phyloP scores from a whole-genome alignment of 805 yeast genomes.

The Pichia eremophila region DNA sequence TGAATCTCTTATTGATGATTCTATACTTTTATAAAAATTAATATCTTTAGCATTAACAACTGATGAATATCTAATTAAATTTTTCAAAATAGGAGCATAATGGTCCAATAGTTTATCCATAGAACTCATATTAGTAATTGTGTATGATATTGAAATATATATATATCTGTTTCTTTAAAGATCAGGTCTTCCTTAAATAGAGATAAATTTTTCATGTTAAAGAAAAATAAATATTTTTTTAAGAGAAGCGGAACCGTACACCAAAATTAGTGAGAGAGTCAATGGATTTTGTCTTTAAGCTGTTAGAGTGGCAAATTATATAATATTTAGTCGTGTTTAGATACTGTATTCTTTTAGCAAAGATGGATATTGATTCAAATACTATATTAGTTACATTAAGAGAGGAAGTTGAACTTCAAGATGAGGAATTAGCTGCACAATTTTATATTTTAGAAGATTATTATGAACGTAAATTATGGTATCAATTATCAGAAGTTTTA shows the following conservation, averaged over 20 bases:
- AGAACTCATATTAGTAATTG: neutral
- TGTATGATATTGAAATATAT: too few relatives aligned
- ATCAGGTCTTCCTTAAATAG: too few relatives aligned
- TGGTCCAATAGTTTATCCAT: constrained; percentile 14
- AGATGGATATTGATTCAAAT: constrained; percentile 29
- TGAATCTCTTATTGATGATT: constrained; percentile 34
- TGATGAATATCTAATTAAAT: constrained; percentile 55
- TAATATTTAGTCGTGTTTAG: too few relatives aligned
- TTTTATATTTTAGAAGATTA: constrained; percentile 70
- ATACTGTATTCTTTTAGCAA: too few relatives aligned
- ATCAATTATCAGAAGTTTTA: constrained; percentile 71
- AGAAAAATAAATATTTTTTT: too few relatives aligned
- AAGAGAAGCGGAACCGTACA: neutral
- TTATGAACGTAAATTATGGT: constrained; percentile 90
- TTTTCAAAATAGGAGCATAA: constrained; percentile 39
- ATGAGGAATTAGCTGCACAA: constrained; percentile 43
- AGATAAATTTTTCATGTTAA: neutral
- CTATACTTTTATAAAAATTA: constrained; percentile 62
- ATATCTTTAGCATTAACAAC: constrained; percentile 73
- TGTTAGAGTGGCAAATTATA: neutral
- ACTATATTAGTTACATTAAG: constrained; percentile 52
- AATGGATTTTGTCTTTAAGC: too few relatives aligned
- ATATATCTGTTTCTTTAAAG: too few relatives aligned
- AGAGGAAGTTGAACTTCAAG: constrained; percentile 45
- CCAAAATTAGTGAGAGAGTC: neutral